phyloP scores from a whole-genome alignment of 176 grass and related monocot species.

The Melocanna baccifera region DNA sequence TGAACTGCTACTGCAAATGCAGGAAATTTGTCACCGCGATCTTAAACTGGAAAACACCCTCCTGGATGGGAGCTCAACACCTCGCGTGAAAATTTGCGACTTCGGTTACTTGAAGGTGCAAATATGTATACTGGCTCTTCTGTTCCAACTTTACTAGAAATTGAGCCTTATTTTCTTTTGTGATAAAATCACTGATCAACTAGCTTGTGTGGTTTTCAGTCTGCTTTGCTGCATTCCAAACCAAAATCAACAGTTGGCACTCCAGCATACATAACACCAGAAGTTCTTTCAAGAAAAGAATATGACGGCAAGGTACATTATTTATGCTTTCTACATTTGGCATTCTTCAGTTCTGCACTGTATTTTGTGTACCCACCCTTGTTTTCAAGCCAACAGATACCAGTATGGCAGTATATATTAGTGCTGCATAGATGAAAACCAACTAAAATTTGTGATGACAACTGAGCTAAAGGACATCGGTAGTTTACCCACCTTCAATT shows the following conservation, averaged over 20 bases:
- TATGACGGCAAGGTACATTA: constrained; percentile 82
- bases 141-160: background rate
- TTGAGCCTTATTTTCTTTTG: background rate
- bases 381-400: background rate
- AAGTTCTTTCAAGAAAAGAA: constrained; percentile 90
- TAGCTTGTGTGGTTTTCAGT: constrained; percentile 50
- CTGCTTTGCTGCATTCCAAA: constrained; percentile 83
- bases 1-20: background rate
- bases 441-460: background rate
- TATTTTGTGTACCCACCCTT: background rate
- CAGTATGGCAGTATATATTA: background rate
- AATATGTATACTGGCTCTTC: background rate
- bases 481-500: background rate
- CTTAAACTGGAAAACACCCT: constrained; percentile 99
- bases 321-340: background rate
- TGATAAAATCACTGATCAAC: background rate
- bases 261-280: constrained; percentile 92
- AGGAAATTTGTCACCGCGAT: constrained; percentile 98
- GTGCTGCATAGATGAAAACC: background rate
- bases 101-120: constrained; percentile 96
- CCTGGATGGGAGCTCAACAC: constrained; percentile 84
- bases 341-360: background rate
- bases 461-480: background rate
- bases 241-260: constrained; percentile 98
- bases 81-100: constrained; percentile 89